phyloP scores from a whole-genome alignment of 2,329 filamentous ascomycete species.

The Aspergillus fijiensis region DNA sequence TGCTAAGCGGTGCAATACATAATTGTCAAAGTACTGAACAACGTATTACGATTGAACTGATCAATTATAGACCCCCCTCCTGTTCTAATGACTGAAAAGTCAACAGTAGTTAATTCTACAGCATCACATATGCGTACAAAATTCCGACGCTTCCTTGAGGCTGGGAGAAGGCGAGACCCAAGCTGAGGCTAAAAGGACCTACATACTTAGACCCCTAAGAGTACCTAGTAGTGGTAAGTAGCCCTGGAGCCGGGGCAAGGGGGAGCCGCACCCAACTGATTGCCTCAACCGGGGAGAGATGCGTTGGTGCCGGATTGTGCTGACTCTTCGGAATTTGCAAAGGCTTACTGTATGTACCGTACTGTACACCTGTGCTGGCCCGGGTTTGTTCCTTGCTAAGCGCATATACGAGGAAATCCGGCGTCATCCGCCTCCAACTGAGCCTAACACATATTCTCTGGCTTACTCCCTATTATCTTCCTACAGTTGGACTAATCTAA shows the following conservation, averaged over 20 bases:
- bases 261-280: slow-evolving; percentile 27
- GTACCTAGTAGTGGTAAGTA: not conserved
- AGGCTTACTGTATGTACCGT: too few species aligned
- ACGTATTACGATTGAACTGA: too few species aligned
- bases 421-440: slow-evolving; percentile 5
- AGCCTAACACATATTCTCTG: not conserved
- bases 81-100: too few species aligned
- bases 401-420: slow-evolving; percentile 13
- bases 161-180: too few species aligned
- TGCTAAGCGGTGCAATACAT: too few species aligned
- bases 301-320: slow-evolving; percentile 9
- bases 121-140: too few species aligned
- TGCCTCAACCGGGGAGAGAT: not conserved
- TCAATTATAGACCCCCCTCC: too few species aligned
- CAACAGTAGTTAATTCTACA: too few species aligned
- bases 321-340: slow-evolving; percentile 11
- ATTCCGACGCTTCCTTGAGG: too few species aligned
- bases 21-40: too few species aligned
- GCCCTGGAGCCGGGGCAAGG: slow-evolving; percentile 7
- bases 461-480: not conserved
- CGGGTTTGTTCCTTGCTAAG: slow-evolving; percentile 12
- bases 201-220: too few species aligned
- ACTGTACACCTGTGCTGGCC: slow-evolving; percentile 12
- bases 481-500: not conserved
- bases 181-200: too few species aligned